These are phyloP conservation scores for Hyaloscypha finlandica DNA, from an alignment of 495 filamentous ascomycete species.

Conservation along the genomic window DNA sequence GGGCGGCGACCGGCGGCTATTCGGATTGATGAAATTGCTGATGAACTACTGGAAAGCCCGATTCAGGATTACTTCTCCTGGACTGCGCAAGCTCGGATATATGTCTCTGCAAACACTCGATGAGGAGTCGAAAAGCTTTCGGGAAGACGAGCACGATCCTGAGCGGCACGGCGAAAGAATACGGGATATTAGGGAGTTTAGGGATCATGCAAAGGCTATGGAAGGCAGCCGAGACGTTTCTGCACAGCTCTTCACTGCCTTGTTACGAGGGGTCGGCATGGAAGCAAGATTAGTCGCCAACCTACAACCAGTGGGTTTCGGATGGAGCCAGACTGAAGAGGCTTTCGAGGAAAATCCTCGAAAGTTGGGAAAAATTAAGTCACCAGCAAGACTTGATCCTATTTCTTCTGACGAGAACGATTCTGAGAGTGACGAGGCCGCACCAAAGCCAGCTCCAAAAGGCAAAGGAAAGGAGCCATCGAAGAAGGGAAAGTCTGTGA, in stretches of 20 bases:
- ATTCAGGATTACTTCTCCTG: conserved; percentile 76
- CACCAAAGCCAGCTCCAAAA: conserved; percentile 16
- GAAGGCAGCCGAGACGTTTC: conserved; percentile 86
- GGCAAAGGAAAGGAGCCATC: conserved; percentile 25
- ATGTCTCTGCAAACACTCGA: conserved; percentile 68
- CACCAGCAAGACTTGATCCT: conserved; percentile 5
- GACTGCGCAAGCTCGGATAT: conserved; percentile 87
- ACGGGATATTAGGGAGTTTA: conserved; percentile 62
- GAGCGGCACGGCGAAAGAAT: conserved; percentile 76
- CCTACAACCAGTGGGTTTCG: conserved; percentile 87
- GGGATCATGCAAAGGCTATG: conserved; percentile 66
- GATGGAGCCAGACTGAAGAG: conserved; percentile 85
- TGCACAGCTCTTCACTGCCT: conserved; percentile 85
- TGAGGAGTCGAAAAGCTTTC: conserved; percentile 63
- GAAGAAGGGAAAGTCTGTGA: conserved; percentile 27
- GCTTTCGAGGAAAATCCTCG: conserved; percentile 42
- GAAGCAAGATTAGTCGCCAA: conserved; percentile 81
- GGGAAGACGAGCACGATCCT: conserved; percentile 60
- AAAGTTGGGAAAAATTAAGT: conserved; percentile 8
- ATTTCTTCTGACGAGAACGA: conserved; percentile 42
- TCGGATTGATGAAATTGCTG: conserved; percentile 74
- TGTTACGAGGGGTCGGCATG: conserved; percentile 80
- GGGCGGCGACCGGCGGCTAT: conserved; percentile 75
- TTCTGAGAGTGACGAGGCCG: conserved; percentile 8
- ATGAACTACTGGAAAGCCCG: conserved; percentile 84